Percentiles rank a stretch among this genome's conserved stretches.
These are phyloP conservation scores for Calcarisporium arbuscula DNA, from an alignment of 2,329 filamentous ascomycete genomes.

Conservation along the genomic window DNA sequence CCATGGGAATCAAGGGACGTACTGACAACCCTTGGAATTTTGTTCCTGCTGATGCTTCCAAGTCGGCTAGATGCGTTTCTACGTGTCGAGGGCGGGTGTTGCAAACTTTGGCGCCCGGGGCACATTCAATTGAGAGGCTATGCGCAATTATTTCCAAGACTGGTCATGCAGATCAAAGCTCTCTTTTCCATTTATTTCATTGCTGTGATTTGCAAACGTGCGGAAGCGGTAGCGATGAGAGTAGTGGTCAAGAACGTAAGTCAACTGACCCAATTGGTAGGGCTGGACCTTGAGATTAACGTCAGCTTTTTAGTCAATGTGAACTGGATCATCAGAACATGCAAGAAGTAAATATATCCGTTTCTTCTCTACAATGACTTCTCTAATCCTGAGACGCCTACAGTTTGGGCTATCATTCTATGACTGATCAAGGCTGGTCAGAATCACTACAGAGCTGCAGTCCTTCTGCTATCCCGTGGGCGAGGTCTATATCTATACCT, in stretches of 20 bases:
- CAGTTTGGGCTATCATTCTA: slow-evolving; percentile 19
- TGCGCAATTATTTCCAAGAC: slow-evolving; percentile 26
- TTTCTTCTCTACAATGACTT: neutral
- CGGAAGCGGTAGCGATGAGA: slow-evolving; percentile 33
- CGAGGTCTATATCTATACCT: too few species aligned
- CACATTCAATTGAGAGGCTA: slow-evolving; percentile 22
- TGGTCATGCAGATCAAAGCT: slow-evolving; percentile 16
- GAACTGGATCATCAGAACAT: slow-evolving; percentile 44
- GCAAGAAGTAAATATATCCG: slow-evolving; percentile 38
- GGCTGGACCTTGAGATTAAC: neutral
- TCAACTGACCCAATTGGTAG: too few species aligned
- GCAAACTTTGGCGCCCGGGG: slow-evolving; percentile 16
- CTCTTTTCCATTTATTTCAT: slow-evolving; percentile 39
- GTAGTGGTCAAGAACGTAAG: slow-evolving; percentile 37
- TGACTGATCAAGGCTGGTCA: slow-evolving; percentile 20
- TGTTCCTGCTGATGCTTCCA: slow-evolving; percentile 19
- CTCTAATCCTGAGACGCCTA: slow-evolving; percentile 6
- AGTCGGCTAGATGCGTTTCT: slow-evolving; percentile 27
- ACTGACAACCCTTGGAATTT: slow-evolving; percentile 21
- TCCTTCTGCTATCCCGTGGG: too few species aligned
- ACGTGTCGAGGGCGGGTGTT: slow-evolving; percentile 28
- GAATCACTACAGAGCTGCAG: too few species aligned
- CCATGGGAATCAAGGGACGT: too few species aligned
- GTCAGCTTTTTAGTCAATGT: slow-evolving; percentile 36
- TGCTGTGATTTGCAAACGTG: slow-evolving; percentile 46